Conservation (phyloP, 768 basidiomycete species). For the Serendipita indica region DNA sequence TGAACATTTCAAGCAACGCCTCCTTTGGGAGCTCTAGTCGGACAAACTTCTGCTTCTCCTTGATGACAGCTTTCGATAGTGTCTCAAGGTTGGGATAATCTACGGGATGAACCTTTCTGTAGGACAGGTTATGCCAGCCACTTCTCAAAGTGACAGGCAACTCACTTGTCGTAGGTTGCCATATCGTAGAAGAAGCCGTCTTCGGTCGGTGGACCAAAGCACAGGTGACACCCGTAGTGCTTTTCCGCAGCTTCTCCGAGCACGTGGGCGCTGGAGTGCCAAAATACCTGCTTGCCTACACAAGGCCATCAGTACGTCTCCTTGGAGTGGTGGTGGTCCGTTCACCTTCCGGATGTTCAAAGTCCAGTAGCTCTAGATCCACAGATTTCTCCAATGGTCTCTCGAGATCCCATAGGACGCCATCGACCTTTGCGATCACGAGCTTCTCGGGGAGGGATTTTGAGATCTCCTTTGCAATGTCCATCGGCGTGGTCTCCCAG, state of each 20-base stretch:
- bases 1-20: slow-evolving; percentile 92
- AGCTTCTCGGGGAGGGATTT: slow-evolving; percentile 75
- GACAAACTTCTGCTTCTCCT: slow-evolving; percentile 96
- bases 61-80: slow-evolving; percentile 70
- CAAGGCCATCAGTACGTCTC: not conserved
- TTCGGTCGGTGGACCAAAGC: slow-evolving; percentile 91
- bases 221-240: slow-evolving; percentile 93
- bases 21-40: slow-evolving; percentile 88
- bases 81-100: slow-evolving; percentile 89
- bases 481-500: slow-evolving; percentile 92
- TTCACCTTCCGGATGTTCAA: slow-evolving; percentile 78
- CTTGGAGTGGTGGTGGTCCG: not conserved
- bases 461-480: slow-evolving; percentile 74
- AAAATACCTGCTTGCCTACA: slow-evolving; percentile 89
- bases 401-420: slow-evolving; percentile 84
- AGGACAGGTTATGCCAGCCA: not conserved
- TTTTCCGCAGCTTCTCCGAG: slow-evolving; percentile 92
- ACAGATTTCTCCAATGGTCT: slow-evolving; percentile 80
- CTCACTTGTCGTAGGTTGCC: slow-evolving; percentile 66
- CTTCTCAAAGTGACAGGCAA: not conserved
- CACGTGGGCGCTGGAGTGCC: slow-evolving; percentile 98
- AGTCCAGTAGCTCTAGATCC: slow-evolving; percentile 75
- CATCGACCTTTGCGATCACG: slow-evolving; percentile 91
- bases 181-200: slow-evolving; percentile 99
- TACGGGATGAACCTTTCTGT: slow-evolving; percentile 55